Evolutionary conservation across 371 early-diverging fungal species (phyloP), one percentile per base, ranked within the genome.

Genomic region (Conidiobolus incongruus): DNA sequence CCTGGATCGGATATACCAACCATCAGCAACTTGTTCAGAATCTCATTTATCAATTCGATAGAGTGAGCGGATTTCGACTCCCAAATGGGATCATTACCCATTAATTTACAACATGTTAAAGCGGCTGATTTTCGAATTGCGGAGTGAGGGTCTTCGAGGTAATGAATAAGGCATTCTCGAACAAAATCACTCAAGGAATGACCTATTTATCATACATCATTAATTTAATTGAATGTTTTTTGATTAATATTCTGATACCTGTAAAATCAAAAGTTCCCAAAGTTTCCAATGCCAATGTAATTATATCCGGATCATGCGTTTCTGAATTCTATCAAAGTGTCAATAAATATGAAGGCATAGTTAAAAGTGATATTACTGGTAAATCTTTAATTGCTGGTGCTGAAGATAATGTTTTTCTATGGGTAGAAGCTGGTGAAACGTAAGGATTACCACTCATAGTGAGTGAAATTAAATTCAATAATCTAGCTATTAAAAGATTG

Each of bases 141-240:
- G 1, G 75, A 54, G 30, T 72, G 70, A 51, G 86, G 86, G 49
- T 84, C 81, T 29, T 83, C 83, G 24, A 94, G 58, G 48, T 90
- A 96, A 15, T 70, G 63, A 12, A 83, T 68, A 7, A 92, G 77
- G 45, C 77, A 77, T 46, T 84, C 84, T 33, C 83, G 72, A 26
- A 93, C 79, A 59, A 95, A 80, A 55, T 92, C 93, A 50, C 82
- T 79, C 28, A 95, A 58, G 31, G 79, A 73, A 41, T 88, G 80
- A 20, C 66, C 72, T 59, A 47, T 31, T 13, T 31, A 6, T 6
- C 6, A 8, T 13, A 31, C 6, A 6, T 31, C 8, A 47, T 38
- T 13, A 40, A 16, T 50, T 38, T 35, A n/a, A 7, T 33, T 26
- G 45, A 34, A 13, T 12, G 15, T 39, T 2, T 34, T 45, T n/a